phyloP scores from a whole-genome alignment of 2,329 filamentous ascomycete genomes.

The Microdochium paspali region DNA sequence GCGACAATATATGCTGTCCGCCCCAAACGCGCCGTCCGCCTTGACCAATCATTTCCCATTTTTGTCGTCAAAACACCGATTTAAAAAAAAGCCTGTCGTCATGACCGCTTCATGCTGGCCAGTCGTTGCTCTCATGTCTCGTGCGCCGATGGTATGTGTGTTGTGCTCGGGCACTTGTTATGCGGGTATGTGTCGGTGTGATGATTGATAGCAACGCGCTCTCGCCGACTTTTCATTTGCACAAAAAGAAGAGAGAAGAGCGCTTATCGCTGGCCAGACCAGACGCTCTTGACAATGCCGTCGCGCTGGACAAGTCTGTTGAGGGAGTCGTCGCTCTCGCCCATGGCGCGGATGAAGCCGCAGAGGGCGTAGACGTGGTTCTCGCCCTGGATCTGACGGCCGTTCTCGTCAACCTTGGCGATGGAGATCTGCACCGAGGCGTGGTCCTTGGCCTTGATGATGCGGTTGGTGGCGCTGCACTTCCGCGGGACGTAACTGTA shows the following conservation, averaged over 20 bases:
- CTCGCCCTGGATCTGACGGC: slow-evolving; percentile 85
- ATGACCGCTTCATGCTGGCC: background rate
- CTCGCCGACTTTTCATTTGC: too few species aligned
- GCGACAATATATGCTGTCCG: slow-evolving; percentile 5
- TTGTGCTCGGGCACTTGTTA: background rate
- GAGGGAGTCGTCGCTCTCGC: slow-evolving; percentile 92
- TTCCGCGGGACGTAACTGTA: slow-evolving; percentile 93
- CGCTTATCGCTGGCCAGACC: slow-evolving; percentile 63
- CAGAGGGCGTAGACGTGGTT: slow-evolving; percentile 96
- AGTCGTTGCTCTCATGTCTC: background rate
- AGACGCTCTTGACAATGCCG: slow-evolving; percentile 94
- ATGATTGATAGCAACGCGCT: too few species aligned
- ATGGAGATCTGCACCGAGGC: slow-evolving; percentile 94
- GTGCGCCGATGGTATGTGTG: background rate
- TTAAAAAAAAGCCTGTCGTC: slow-evolving; percentile 7
- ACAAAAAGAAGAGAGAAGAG: slow-evolving; percentile 6
- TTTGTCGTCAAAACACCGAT: slow-evolving; percentile 13
- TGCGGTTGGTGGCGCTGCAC: slow-evolving; percentile 98
- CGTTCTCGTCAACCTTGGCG: slow-evolving; percentile 98
- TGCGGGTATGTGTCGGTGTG: slow-evolving; percentile 1
- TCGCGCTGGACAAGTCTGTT: slow-evolving; percentile 95
- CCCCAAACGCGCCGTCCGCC: slow-evolving; percentile 11
- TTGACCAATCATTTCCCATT: slow-evolving; percentile 16
- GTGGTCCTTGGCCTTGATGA: slow-evolving; percentile 99
- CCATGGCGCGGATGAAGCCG: slow-evolving; percentile 96